These are phyloP conservation scores for Lachnellula hyalina DNA, from an alignment of 2,329 filamentous ascomycete species.

Conservation along the genomic window DNA sequence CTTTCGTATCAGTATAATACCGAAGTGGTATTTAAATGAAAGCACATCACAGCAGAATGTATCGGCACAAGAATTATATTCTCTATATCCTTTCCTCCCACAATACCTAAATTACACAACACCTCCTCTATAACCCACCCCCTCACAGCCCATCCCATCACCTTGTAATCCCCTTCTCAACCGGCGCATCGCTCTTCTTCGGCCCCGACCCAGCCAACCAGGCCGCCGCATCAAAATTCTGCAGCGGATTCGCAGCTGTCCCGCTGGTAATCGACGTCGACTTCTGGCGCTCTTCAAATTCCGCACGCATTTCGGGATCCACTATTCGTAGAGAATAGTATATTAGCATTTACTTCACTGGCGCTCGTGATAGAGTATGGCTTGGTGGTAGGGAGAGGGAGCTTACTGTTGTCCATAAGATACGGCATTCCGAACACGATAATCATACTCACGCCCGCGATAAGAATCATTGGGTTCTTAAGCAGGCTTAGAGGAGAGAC, in stretches of 20 bases:
- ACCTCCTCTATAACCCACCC: no score
- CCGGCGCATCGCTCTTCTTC: constrained; percentile 25
- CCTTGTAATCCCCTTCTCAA: constrained; percentile 22
- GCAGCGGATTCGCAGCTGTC: constrained; percentile 42
- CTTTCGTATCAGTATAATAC: no score
- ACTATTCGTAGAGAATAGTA: constrained; percentile 47
- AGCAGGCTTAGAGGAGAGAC: constrained; percentile 77
- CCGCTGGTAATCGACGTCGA: constrained; percentile 61
- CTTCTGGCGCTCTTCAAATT: constrained; percentile 88
- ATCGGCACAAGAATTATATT: no score
- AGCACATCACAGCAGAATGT: no score
- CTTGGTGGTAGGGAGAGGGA: background rate
- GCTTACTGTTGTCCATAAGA: constrained; percentile 89
- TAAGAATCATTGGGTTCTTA: constrained; percentile 95
- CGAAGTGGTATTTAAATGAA: no score
- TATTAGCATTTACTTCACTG: no score
- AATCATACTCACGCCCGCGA: constrained; percentile 76
- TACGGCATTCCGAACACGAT: constrained; percentile 93
- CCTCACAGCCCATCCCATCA: constrained; percentile 2
- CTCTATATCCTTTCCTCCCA: no score
- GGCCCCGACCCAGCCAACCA: constrained; percentile 55
- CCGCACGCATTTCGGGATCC: constrained; percentile 92
- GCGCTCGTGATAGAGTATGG: background rate
- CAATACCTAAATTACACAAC: no score
- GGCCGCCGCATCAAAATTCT: constrained; percentile 62